A percentile compares a stretch with the other conserved stretches of the same genome.
These are phyloP conservation scores for Myxozyma neglecta DNA, from an alignment of 805 yeast genomes.

Conservation along the genomic window DNA sequence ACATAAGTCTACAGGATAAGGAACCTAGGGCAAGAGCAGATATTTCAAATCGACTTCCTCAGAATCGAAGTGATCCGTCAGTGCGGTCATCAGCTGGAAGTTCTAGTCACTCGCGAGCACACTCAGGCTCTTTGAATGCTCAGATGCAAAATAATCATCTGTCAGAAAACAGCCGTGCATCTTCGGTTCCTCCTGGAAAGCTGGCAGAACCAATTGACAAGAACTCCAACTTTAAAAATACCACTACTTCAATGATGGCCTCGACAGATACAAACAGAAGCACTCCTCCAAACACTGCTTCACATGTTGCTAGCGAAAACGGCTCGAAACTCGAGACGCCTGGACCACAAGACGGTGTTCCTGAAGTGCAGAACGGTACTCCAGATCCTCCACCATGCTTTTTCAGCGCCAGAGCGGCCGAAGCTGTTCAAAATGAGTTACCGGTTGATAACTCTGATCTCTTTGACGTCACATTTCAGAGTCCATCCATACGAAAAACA, in stretches of 20 bases:
- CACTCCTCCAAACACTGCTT: not conserved
- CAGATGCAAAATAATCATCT: not conserved
- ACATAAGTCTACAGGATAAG: not conserved
- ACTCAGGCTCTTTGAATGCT: not conserved
- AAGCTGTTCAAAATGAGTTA: conserved; percentile 33
- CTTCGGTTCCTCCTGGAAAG: not conserved
- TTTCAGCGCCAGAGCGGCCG: conserved; percentile 38
- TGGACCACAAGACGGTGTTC: not conserved
- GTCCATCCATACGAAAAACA: conserved; percentile 37
- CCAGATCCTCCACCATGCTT: conserved; percentile 19
- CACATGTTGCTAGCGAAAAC: not conserved
- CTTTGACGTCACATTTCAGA: conserved; percentile 33
- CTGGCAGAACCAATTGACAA: not conserved
- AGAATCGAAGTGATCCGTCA: not conserved
- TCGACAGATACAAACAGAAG: not conserved
- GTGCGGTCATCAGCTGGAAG: not conserved
- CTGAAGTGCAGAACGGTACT: not conserved
- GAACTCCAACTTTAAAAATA: not conserved
- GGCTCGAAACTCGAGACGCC: not conserved
- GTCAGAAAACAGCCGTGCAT: not conserved
- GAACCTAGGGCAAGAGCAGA: not conserved
- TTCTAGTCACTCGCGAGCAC: not conserved
- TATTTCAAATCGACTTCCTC: not conserved
- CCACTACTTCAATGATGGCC: not conserved
- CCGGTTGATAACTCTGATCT: conserved; percentile 30